Conservation (phyloP, 2,329 filamentous ascomycete genomes). For the Mycogone perniciosa region DNA sequence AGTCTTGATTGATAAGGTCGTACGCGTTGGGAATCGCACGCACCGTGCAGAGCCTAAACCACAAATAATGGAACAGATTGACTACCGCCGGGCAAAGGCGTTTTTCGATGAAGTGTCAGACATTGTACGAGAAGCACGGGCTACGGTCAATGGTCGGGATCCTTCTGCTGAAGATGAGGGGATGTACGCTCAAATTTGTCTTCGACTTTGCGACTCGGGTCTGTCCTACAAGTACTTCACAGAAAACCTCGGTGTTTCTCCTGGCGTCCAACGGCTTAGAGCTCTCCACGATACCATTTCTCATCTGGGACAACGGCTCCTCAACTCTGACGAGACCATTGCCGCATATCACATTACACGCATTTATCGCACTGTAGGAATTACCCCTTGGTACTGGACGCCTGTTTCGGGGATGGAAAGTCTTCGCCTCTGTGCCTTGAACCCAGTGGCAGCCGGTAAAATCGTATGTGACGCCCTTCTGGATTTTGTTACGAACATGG, state of each 20-base stretch:
- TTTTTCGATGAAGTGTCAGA: conserved; percentile 23
- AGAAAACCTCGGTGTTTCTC: not conserved
- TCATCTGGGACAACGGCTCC: conserved; percentile 12
- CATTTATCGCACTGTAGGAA: conserved; percentile 18
- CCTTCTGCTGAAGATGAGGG: not conserved
- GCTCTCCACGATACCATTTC: not conserved
- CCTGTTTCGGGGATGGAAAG: conserved; percentile 15
- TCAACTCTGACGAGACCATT: conserved; percentile 9
- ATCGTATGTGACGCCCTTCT: conserved; percentile 9
- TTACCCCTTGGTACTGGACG: conserved; percentile 21
- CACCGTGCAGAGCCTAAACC: conserved; percentile 4
- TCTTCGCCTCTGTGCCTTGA: conserved; percentile 14
- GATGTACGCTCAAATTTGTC: not conserved
- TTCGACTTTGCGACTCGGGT: conserved; percentile 19
- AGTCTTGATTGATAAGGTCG: conserved; percentile 18
- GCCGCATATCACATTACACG: conserved; percentile 15
- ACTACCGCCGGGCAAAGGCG: conserved; percentile 17
- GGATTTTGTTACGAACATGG: conserved; percentile 14
- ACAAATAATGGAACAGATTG: conserved; percentile 11
- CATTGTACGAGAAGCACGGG: conserved; percentile 13
- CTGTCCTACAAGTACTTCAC: conserved; percentile 12
- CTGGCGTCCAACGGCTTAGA: conserved; percentile 7
- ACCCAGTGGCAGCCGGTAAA: conserved; percentile 12
- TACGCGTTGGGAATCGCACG: conserved; percentile 15
- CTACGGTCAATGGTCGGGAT: too few relatives aligned